Percentiles rank a stretch among this genome's conserved stretches.
Evolutionary conservation across 2,329 filamentous ascomycete species (phyloP).

Genomic region (Epichloe aotearoae): DNA sequence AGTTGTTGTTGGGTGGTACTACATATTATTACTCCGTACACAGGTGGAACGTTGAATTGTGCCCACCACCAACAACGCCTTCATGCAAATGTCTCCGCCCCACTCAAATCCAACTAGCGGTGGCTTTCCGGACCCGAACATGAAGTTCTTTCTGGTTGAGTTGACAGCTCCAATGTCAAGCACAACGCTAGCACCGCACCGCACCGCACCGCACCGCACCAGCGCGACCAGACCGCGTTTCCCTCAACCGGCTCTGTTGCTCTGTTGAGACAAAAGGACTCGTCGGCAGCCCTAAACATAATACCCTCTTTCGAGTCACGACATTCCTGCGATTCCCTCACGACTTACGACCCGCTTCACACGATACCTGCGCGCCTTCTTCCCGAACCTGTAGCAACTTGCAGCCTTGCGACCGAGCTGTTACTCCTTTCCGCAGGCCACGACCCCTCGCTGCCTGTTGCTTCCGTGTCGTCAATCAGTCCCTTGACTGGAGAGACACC

Average conservation of each 20-base stretch:
- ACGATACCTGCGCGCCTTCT: neutral
- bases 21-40: no score
- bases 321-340: slow-evolving; percentile 2
- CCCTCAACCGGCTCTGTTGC: neutral
- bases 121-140: neutral
- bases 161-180: neutral
- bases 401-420: neutral
- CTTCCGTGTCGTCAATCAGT: neutral
- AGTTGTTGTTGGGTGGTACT: no score
- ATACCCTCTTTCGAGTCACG: neutral
- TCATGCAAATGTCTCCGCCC: neutral
- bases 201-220: no score
- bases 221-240: slow-evolving; percentile 12
- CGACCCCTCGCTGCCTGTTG: neutral
- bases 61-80: no score
- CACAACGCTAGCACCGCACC: slow-evolving; percentile 4
- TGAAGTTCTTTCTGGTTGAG: no score
- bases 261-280: neutral
- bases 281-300: neutral
- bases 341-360: neutral
- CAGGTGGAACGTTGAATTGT: no score
- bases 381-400: neutral
- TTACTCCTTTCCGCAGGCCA: neutral
- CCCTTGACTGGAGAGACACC: neutral
- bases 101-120: slow-evolving; percentile 7